These are phyloP conservation scores for Yarrowia porcina DNA, from an alignment of 805 yeast species.

Conservation along the genomic window DNA sequence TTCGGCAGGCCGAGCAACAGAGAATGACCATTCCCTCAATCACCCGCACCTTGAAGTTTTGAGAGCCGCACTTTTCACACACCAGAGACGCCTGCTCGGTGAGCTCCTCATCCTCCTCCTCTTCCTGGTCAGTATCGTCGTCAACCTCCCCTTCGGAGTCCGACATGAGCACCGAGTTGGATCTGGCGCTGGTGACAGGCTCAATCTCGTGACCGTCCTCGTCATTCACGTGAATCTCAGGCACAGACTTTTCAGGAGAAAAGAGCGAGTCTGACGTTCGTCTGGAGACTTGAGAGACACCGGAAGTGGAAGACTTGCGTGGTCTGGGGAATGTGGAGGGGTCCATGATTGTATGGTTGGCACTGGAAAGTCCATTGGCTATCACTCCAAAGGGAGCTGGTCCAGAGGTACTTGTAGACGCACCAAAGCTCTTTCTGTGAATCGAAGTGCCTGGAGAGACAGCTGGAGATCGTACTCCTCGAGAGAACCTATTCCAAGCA, in stretches of 20 bases:
- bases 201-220: constrained; percentile 9
- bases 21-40: constrained; percentile 24
- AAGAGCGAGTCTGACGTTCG: not conserved
- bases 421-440: not conserved
- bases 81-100: constrained; percentile 12
- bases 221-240: constrained; percentile 14
- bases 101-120: too few species aligned
- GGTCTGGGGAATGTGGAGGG: constrained; percentile 10
- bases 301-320: not conserved
- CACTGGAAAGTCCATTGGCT: constrained; percentile 3
- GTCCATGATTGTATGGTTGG: constrained; percentile 9
- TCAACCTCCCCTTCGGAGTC: constrained; percentile 11
- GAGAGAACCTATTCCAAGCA: constrained; percentile 11
- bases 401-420: not conserved
- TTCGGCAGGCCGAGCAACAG: constrained; percentile 24
- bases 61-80: constrained; percentile 22
- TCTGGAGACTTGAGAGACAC: not conserved
- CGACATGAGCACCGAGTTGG: not conserved
- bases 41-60: constrained; percentile 17
- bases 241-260: not conserved
- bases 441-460: constrained; percentile 12
- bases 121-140: constrained; percentile 7
- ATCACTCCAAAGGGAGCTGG: not conserved
- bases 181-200: not conserved
- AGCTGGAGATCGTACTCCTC: constrained; percentile 8